Conservation (phyloP, 768 basidiomycete genomes). For the Serpula lacrymans region DNA sequence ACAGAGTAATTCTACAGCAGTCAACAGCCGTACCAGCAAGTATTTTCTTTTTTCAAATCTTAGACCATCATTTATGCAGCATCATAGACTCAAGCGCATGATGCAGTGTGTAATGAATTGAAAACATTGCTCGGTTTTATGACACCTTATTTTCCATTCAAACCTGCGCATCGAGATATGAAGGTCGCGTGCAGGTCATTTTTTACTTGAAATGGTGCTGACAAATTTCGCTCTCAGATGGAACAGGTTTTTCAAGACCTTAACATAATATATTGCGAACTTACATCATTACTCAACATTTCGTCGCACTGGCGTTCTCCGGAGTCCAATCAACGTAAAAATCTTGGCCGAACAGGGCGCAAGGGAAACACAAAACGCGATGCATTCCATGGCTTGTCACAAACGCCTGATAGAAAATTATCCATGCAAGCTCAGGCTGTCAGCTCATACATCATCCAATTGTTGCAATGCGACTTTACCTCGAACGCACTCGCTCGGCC, state of each 20-base stretch:
- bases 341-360: no score
- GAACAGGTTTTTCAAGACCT: slow-evolving; percentile 68
- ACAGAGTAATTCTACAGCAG: slow-evolving; percentile 50
- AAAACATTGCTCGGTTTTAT: slow-evolving; percentile 66
- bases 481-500: slow-evolving; percentile 41
- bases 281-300: slow-evolving; percentile 57
- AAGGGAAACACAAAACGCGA: slow-evolving; percentile 1
- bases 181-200: no score
- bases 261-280: slow-evolving; percentile 75
- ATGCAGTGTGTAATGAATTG: slow-evolving; percentile 44
- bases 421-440: slow-evolving; percentile 48
- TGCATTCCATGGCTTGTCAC: no score
- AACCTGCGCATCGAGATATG: slow-evolving; percentile 48
- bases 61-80: slow-evolving; percentile 9
- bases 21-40: slow-evolving; percentile 33
- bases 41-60: slow-evolving; percentile 3
- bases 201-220: no score
- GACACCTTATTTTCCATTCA: slow-evolving; percentile 83
- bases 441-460: slow-evolving; percentile 55
- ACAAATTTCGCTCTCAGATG: slow-evolving; percentile 36
- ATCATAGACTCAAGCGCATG: slow-evolving; percentile 19
- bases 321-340: no score
- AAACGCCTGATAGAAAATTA: no score
- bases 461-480: slow-evolving; percentile 50
- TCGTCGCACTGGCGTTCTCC: slow-evolving; percentile 13